phyloP scores from a whole-genome alignment of 2,329 filamentous ascomycete genomes.

The Colletotrichum karsti region DNA sequence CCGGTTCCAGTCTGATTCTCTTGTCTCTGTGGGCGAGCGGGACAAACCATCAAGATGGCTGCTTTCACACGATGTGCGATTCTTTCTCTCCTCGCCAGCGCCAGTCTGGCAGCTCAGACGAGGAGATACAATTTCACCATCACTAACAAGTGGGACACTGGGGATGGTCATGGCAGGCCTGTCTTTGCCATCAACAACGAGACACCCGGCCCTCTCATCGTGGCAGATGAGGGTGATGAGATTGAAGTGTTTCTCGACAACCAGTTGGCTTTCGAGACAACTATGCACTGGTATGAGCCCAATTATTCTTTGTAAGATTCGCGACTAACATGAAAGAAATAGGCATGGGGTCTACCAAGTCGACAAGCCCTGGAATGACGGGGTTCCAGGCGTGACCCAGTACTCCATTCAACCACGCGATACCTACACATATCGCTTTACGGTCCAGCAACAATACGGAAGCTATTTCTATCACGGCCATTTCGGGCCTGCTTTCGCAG shows the following conservation, averaged over 20 bases:
- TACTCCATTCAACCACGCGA: conserved; percentile 24
- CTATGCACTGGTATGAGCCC: conserved; percentile 16
- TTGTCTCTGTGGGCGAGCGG: neutral
- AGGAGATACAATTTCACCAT: conserved; percentile 23
- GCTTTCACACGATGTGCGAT: neutral
- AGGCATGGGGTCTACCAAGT: conserved; percentile 23
- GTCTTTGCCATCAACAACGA: conserved; percentile 23
- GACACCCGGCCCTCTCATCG: conserved; percentile 20
- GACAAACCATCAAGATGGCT: conserved; percentile 2
- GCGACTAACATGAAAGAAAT: neutral
- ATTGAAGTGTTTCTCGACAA: conserved; percentile 24
- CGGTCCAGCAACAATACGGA: conserved; percentile 14
- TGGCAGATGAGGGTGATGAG: conserved; percentile 21
- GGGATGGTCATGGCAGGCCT: conserved; percentile 16
- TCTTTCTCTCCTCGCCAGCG: neutral
- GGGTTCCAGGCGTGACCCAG: conserved; percentile 19
- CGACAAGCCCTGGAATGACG: conserved; percentile 23
- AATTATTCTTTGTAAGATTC: too few relatives aligned
- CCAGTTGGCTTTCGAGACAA: conserved; percentile 20
- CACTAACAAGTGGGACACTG: conserved; percentile 15
- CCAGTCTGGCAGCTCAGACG: conserved; percentile 10
- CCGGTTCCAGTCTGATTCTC: neutral
- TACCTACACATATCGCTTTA: conserved; percentile 18
- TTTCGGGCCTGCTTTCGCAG: conserved; percentile 15
- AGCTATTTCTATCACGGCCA: conserved; percentile 24